These are phyloP conservation scores for Seminavis robusta DNA, from an alignment of 108 stramenopile genomes.

Conservation along the genomic window DNA sequence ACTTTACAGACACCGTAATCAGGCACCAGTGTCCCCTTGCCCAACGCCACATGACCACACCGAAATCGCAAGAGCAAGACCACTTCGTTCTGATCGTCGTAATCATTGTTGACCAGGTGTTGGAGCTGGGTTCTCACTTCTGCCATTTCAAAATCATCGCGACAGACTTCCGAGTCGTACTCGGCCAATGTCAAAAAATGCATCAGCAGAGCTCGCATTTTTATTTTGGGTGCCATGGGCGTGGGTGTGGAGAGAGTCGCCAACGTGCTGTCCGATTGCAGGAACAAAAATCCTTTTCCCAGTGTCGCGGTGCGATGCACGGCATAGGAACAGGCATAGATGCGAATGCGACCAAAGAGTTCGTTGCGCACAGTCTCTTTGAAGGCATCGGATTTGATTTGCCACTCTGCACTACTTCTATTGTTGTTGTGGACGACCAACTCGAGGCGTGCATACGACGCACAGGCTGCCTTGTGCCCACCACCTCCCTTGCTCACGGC, in stretches of 20 bases:
- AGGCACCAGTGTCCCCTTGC: slow-evolving; percentile 57
- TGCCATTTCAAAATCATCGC: slow-evolving; percentile 85
- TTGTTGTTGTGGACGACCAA: too few species aligned
- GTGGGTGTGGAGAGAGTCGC: slow-evolving; percentile 62
- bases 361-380: slow-evolving; percentile 58
- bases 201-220: slow-evolving; percentile 52
- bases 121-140: slow-evolving; percentile 49
- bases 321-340: slow-evolving; percentile 83
- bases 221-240: slow-evolving; percentile 6
- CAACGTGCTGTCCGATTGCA: slow-evolving; percentile 69
- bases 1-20: slow-evolving; percentile 69
- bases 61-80: slow-evolving; percentile 72
- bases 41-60: slow-evolving; percentile 79
- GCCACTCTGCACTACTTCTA: slow-evolving; percentile 41
- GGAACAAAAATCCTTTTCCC: slow-evolving; percentile 75
- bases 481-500: too few species aligned
- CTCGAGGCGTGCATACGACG: slow-evolving; percentile 61
- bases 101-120: slow-evolving; percentile 48
- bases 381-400: slow-evolving; percentile 34
- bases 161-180: slow-evolving; percentile 75
- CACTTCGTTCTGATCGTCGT: slow-evolving; percentile 62
- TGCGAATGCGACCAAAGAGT: slow-evolving; percentile 59
- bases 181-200: slow-evolving; percentile 83
- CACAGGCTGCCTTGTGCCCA: slow-evolving; percentile 68
- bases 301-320: slow-evolving; percentile 39